These are phyloP conservation scores for Ophiostoma novo-ulmi DNA, from an alignment of 2,329 filamentous ascomycete genomes.

Conservation along the genomic window DNA sequence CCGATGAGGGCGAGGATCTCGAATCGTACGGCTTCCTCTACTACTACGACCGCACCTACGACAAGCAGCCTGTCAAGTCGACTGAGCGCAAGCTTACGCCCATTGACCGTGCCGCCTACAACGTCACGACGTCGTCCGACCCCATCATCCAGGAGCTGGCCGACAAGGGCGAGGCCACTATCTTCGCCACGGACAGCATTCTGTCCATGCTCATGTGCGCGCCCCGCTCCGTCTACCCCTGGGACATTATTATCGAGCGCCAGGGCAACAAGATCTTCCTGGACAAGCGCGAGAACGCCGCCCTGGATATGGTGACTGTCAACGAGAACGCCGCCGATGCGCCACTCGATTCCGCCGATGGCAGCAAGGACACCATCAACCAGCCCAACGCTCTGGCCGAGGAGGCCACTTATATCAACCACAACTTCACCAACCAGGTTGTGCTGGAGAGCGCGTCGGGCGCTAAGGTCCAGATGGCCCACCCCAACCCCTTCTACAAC, in stretches of 20 bases:
- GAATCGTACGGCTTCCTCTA: constrained; percentile 96
- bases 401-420: constrained; percentile 99
- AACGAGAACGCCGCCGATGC: constrained; percentile 98
- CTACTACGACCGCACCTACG: constrained; percentile 94
- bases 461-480: constrained; percentile 72
- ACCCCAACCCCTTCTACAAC: constrained; percentile 98
- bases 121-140: constrained; percentile 93
- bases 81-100: constrained; percentile 81
- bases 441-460: constrained; percentile 75
- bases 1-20: constrained; percentile 89
- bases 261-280: constrained; percentile 97
- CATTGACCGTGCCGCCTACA: constrained; percentile 93
- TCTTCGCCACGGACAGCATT: constrained; percentile 95
- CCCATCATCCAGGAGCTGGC: constrained; percentile 95
- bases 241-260: constrained; percentile 92
- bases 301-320: constrained; percentile 94
- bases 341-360: constrained; percentile 83
- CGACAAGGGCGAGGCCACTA: constrained; percentile 90
- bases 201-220: constrained; percentile 99
- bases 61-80: constrained; percentile 87
- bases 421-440: constrained; percentile 97
- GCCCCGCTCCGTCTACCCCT: constrained; percentile 92
- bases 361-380: constrained; percentile 92
- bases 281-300: constrained; percentile 94
- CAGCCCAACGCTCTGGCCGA: constrained; percentile 87